These are phyloP conservation scores for Meyerozyma smithsonii DNA, from an alignment of 1,139 yeast species.

Conservation along the genomic window DNA sequence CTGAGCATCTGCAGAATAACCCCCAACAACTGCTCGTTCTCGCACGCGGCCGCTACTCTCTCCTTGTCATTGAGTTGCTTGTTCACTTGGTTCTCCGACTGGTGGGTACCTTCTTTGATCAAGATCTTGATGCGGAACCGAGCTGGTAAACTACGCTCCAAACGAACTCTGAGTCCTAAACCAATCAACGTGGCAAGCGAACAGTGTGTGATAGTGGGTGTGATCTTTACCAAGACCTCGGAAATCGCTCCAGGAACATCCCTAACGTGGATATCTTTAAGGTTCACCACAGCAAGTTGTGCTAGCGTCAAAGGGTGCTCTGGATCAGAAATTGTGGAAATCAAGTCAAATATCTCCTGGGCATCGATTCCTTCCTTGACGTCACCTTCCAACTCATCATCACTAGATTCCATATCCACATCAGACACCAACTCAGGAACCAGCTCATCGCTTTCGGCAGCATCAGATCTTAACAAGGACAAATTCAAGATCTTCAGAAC, in stretches of 20 bases:
- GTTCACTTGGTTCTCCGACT: slow-evolving; percentile 92
- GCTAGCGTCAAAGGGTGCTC: slow-evolving; percentile 96
- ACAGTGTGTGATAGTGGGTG: slow-evolving; percentile 98
- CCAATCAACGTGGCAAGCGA: slow-evolving; percentile 95
- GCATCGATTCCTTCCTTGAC: slow-evolving; percentile 67
- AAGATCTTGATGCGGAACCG: slow-evolving; percentile 76
- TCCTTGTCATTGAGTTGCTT: slow-evolving; percentile 97
- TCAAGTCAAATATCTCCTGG: slow-evolving; percentile 54
- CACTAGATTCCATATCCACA: slow-evolving; percentile 19
- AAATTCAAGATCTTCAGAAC: slow-evolving; percentile 20
- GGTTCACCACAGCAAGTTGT: slow-evolving; percentile 88
- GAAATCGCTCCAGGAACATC: slow-evolving; percentile 54
- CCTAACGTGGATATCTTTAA: slow-evolving; percentile 69
- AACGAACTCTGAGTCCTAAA: slow-evolving; percentile 84
- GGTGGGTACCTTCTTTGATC: slow-evolving; percentile 90
- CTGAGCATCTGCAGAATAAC: slow-evolving; percentile 91
- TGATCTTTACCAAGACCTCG: slow-evolving; percentile 75
- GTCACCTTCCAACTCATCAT: slow-evolving; percentile 11
- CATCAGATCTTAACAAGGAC: slow-evolving; percentile 13
- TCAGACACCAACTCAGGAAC: slow-evolving; percentile 26
- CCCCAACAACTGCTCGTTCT: slow-evolving; percentile 81
- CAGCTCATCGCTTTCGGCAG: slow-evolving; percentile 5
- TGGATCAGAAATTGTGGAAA: slow-evolving; percentile 90
- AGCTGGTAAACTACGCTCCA: slow-evolving; percentile 85
- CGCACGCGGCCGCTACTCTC: slow-evolving; percentile 98